Evolutionary conservation across 139 green algal genomes (phyloP), one percentile per base, ranked within the genome.

Genomic region (Chlamydomonas asymmetrica): DNA sequence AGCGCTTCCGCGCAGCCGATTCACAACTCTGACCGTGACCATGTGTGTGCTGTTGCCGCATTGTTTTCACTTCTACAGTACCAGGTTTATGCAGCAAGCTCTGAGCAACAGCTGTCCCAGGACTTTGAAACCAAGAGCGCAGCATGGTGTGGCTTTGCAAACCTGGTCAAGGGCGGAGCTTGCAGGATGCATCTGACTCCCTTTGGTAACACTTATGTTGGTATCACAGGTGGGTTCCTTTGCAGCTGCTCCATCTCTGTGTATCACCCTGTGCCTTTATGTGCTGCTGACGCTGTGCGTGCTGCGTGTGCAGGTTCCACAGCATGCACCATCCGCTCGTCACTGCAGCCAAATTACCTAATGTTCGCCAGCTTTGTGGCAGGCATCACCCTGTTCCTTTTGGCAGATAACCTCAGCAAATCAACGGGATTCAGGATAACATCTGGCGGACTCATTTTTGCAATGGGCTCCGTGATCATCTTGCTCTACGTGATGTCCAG

Each of bases 161-260:
- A 41, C 8, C 40, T 77, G 4, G 31, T 78, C 38, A 39, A 59
- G 6, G 1, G 40, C 7, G 41, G 22, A 3, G 50, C 34, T 5
- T 82, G 76, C 50, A 10, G 50, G 61, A 38, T 82, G 62, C 76
- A 77, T 39, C 2, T 82, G 8, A 78, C 76, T 1, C 68, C 76
- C 4, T 82, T 82, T 31, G 6, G 31, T 1, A 68, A 54, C 4
- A 68, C 40, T 7, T 62, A 77, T 20, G 22, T 82, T 1, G 68
- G 76, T 3, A 34, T 82, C 63, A 62, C 69, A 63, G 62, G 60
- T 71, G 31, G 4, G 59, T 18, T 37, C 31, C 38, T 27, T 7
- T 34, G 34, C 27, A 5, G 0, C 1, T 43, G 4, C 23, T 10
- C 3, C 57, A 40, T 5, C 27, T 6, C 3, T 23, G 29, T n/a